Evolutionary conservation across 208 protist species (phyloP).

Genomic region (Wallacemonas sp.): DNA sequence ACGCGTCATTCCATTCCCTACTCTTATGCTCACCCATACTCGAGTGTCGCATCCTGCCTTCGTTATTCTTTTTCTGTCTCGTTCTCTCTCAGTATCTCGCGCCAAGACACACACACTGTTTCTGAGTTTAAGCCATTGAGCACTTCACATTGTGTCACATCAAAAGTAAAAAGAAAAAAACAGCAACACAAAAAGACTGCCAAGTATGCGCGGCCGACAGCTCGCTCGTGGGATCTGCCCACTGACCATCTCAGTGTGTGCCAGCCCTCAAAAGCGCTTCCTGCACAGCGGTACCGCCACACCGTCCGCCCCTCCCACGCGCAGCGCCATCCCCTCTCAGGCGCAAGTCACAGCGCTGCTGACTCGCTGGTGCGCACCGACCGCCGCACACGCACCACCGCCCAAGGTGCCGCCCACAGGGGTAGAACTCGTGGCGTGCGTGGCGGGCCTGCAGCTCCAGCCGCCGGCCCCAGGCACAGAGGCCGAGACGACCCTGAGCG

Average conservation of each 20-base stretch:
- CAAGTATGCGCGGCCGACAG: too few species aligned
- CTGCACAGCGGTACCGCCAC: too few species aligned
- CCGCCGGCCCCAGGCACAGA: too few species aligned
- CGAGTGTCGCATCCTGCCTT: too few species aligned
- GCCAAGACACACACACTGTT: too few species aligned
- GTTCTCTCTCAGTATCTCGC: not conserved
- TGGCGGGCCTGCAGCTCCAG: conserved; percentile 5
- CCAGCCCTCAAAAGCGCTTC: too few species aligned
- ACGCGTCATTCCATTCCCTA: too few species aligned
- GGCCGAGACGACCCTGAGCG: not conserved
- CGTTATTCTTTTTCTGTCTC: conserved; percentile 13
- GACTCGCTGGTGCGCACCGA: not conserved
- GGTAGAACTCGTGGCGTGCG: conserved; percentile 3
- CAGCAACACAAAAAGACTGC: not conserved
- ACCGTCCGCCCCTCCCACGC: too few species aligned
- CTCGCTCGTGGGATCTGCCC: not conserved
- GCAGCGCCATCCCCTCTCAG: not conserved
- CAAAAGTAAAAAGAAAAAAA: conserved; percentile 12
- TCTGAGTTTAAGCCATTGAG: not conserved
- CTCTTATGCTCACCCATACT: too few species aligned
- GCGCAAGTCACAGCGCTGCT: not conserved
- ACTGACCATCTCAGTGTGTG: not conserved
- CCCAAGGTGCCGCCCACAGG: conserved; percentile 3
- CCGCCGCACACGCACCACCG: not conserved
- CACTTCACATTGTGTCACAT: not conserved